Evolutionary conservation across 2,329 filamentous ascomycete species (phyloP), one percentile per base, ranked within the genome.

Genomic region (Tolypocladium pustulatum): DNA sequence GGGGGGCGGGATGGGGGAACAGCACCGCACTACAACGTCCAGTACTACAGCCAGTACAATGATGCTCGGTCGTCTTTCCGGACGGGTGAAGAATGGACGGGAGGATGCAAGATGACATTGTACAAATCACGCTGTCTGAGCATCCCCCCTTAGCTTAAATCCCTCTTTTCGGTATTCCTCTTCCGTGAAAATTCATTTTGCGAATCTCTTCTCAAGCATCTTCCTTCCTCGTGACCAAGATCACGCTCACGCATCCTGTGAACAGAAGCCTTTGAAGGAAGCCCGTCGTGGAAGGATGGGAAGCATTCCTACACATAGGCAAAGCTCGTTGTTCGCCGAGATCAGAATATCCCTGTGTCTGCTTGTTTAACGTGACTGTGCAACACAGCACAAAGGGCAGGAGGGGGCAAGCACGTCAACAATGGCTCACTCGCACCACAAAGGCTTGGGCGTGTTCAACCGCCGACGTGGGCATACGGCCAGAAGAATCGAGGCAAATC

Each of bases 131-230:
- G n/a, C n/a, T n/a, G n/a, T n/a, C n/a, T n/a, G n/a, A n/a, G n/a
- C n/a, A n/a, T n/a, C n/a, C n/a, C n/a, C n/a, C n/a, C n/a, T n/a
- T n/a, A n/a, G n/a, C n/a, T n/a, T n/a, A n/a, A n/a, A n/a, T n/a
- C n/a, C n/a, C n/a, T n/a, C n/a, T n/a, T n/a, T n/a, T n/a, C n/a
- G n/a, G n/a, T n/a, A n/a, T n/a, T n/a, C n/a, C n/a, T n/a, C n/a
- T n/a, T n/a, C n/a, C n/a, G n/a, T n/a, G n/a, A n/a, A n/a, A n/a
- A n/a, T n/a, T n/a, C n/a, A n/a, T n/a, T n/a, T n/a, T n/a, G n/a
- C n/a, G n/a, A n/a, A n/a, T 20, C 75, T 85, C 36, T 84, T 86
- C 68, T 83, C 2, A 37, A 37, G 9, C 36, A 8, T 37, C 36
- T 12, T 37, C 36, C 9, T 12, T 12, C 17, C 79, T 81, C 25